Conservation (phyloP, 805 yeast species). For the Yamadazyma phyllophila region DNA sequence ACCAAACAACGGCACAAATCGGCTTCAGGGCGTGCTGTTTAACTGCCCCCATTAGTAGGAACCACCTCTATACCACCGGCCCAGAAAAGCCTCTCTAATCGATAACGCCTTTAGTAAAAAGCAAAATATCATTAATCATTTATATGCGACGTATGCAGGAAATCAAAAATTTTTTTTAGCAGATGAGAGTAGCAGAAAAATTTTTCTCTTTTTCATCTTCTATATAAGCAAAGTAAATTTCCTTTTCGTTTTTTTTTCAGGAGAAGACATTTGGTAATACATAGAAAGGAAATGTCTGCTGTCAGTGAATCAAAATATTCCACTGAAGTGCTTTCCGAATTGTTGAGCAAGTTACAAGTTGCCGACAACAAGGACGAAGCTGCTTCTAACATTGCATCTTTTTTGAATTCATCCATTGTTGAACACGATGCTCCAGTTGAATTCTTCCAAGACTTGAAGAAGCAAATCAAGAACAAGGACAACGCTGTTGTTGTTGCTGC, state of each 20-base stretch:
- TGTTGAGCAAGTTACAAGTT: slow-evolving; percentile 87
- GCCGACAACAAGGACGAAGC: slow-evolving; percentile 87
- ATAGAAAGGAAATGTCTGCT: slow-evolving; percentile 43
- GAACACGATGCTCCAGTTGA: slow-evolving; percentile 96
- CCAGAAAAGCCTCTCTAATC: neutral
- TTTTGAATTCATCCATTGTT: slow-evolving; percentile 94
- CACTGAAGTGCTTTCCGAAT: slow-evolving; percentile 84
- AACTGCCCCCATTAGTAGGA: no score
- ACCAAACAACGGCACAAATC: no score
- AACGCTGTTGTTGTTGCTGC: slow-evolving; percentile 66
- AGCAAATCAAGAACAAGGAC: slow-evolving; percentile 81
- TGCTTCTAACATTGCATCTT: slow-evolving; percentile 85
- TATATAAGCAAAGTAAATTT: slow-evolving; percentile 8
- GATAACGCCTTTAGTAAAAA: neutral
- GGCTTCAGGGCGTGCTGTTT: no score
- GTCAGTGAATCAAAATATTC: slow-evolving; percentile 61
- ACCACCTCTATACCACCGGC: no score
- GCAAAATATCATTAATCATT: neutral
- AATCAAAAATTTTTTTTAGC: slow-evolving; percentile 5
- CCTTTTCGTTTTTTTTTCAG: slow-evolving; percentile 4
- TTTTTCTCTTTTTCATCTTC: slow-evolving; percentile 7
- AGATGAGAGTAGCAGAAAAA: slow-evolving; percentile 4
- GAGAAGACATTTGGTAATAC: slow-evolving; percentile 7
- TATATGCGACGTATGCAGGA: slow-evolving; percentile 6
- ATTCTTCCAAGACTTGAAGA: slow-evolving; percentile 76